Base-by-base conservation (phyloP, 2,329 filamentous ascomycete species). In the Diaporthe citrichinensis region DNA sequence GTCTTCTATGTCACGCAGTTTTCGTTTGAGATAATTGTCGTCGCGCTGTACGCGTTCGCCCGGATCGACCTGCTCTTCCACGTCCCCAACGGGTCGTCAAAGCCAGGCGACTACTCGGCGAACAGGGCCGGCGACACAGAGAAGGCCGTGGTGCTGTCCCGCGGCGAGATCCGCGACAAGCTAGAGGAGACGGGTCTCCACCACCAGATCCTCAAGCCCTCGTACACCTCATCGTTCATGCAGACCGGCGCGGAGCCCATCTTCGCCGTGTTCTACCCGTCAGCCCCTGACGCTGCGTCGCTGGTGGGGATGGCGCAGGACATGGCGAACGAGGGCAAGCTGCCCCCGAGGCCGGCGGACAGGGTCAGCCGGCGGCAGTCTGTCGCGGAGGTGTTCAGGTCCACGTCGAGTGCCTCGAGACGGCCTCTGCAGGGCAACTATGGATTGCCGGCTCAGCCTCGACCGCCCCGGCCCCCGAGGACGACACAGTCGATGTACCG, bases 1-100 rank as follows among this genome's bases (percentile, higher is more conserved):
- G 80, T 80, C 0, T 84, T 85, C 71, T 85, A 85, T 76, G 78
- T 80, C 28, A 84, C 84, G 49, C 78, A 79, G 49, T 85, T 84
- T 73, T 74, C 79, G 8, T 77, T 84, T 5, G 84, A 85, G 57
- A 75, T 82, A 9, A 65, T 81, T 4, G 80, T 80, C 8, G 78
- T 82, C 9, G 77, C 75, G 8, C 74, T 78, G 2, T 82, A 82
- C 55, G 81, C 81, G 10, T 76, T 77, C 39, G 75, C 78, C 9
- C 79, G 82, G n/a, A 76, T 83, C 25, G 82, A 83, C 65, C 74
- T 80, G 25, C 74, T 79, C 28, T 83, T 81, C 75, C 79, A 82
- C 77, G 74, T 83, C 14, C 82, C 81, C 12, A 78, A 83, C 62
- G 82, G 82, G 17, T 77, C 79, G n/a, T 78, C 78, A 44, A 76